A percentile compares a stretch with the other conserved stretches of the same genome.
phyloP scores from a whole-genome alignment of 805 yeast genomes.

The Pichia thaimueangensis region DNA sequence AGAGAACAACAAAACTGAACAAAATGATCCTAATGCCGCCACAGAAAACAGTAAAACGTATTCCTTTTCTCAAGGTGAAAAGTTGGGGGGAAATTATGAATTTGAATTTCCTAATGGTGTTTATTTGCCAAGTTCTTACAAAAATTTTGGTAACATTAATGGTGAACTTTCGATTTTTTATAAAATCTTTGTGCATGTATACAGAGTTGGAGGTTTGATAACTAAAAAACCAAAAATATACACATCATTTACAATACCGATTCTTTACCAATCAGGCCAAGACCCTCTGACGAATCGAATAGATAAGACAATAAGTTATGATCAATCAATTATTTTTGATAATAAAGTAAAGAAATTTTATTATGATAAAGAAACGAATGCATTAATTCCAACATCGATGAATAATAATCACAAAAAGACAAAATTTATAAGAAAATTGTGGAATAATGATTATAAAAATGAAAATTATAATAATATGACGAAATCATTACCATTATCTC shows the following conservation, averaged over 20 bases:
- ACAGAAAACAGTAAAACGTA: background rate
- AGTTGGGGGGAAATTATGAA: slow-evolving; percentile 1
- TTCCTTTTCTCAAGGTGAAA: slow-evolving; percentile 1
- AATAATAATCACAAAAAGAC: slow-evolving; percentile 1
- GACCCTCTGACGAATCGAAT: background rate
- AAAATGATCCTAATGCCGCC: background rate
- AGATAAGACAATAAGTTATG: background rate
- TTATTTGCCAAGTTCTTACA: slow-evolving; percentile 8
- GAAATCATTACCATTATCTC: slow-evolving; percentile 1
- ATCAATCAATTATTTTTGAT: background rate
- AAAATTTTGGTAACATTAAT: slow-evolving; percentile 5
- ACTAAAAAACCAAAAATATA: background rate
- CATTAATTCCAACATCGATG: slow-evolving; percentile 4
- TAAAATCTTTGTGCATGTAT: slow-evolving; percentile 5
- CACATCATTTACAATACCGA: background rate
- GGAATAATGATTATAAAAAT: slow-evolving; percentile 5
- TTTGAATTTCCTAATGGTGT: slow-evolving; percentile 6
- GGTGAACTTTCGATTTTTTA: slow-evolving; percentile 3
- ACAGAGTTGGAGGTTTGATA: slow-evolving; percentile 1
- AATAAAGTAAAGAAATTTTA: slow-evolving; percentile 7
- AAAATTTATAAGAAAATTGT: slow-evolving; percentile 1
- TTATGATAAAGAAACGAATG: slow-evolving; percentile 5
- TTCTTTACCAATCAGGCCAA: slow-evolving; percentile 7
- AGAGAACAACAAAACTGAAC: background rate
- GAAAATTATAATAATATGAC: background rate